Evolutionary conservation across 495 filamentous ascomycete genomes (phyloP).

Genomic region (Apiosordaria backusii): DNA sequence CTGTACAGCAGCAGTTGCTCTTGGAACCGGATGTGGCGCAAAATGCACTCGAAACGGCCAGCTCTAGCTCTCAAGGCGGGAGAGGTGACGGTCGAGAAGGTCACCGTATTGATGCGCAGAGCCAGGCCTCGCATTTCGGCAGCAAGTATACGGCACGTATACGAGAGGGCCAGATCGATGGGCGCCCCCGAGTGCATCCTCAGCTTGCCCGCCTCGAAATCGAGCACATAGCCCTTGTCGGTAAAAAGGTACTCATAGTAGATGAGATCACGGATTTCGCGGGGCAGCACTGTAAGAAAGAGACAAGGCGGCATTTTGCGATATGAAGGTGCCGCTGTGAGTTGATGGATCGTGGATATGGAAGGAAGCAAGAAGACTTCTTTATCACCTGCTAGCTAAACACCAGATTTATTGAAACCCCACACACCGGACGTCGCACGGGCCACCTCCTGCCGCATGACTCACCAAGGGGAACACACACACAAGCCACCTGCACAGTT

Average conservation of each 20-base stretch:
- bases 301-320: not conserved
- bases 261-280: not conserved
- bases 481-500: too few species aligned
- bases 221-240: not conserved
- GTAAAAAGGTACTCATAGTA: not conserved
- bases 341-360: too few species aligned
- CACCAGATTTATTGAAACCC: too few species aligned
- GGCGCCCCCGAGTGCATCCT: not conserved
- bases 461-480: too few species aligned
- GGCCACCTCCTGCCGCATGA: too few species aligned
- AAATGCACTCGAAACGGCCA: not conserved
- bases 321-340: too few species aligned
- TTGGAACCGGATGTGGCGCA: not conserved
- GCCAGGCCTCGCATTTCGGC: not conserved
- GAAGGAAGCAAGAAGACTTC: too few species aligned
- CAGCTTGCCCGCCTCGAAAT: not conserved
- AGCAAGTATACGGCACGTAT: not conserved
- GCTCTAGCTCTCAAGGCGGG: not conserved
- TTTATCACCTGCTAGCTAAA: too few species aligned
- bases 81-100: not conserved
- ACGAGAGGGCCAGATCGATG: not conserved
- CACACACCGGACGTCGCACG: too few species aligned
- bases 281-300: not conserved
- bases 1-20: not conserved
- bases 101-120: not conserved